phyloP scores from a whole-genome alignment of 2,329 filamentous ascomycete genomes.

The Phaeosphaeriaceae sp. region DNA sequence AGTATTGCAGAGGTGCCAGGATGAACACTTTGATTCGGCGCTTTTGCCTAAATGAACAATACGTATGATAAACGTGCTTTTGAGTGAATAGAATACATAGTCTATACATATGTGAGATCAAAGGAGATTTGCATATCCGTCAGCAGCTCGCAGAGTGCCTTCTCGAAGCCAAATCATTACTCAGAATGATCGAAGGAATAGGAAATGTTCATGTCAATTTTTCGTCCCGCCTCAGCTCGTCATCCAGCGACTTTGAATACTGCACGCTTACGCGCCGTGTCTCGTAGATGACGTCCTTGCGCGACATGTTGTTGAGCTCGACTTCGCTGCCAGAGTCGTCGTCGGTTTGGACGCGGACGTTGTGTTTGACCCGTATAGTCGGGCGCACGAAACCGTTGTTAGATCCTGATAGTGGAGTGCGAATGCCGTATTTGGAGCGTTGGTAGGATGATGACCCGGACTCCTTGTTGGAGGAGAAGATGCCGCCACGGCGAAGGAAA shows the following conservation, averaged over 20 bases:
- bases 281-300: slow-evolving; percentile 33
- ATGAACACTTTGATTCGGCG: not conserved
- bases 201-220: slow-evolving; percentile 5
- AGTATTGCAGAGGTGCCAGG: not conserved
- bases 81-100: not conserved
- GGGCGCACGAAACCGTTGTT: slow-evolving; percentile 11
- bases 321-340: slow-evolving; percentile 33
- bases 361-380: slow-evolving; percentile 14
- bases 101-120: not conserved
- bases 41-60: not conserved
- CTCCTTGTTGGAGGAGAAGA: slow-evolving; percentile 27
- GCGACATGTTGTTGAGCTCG: slow-evolving; percentile 24
- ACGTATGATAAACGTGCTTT: not conserved
- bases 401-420: slow-evolving; percentile 13
- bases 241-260: slow-evolving; percentile 21
- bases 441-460: slow-evolving; percentile 15
- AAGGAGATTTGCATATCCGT: not conserved
- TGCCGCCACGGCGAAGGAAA: slow-evolving; percentile 26
- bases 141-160: not conserved
- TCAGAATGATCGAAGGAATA: not conserved
- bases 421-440: slow-evolving; percentile 13
- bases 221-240: slow-evolving; percentile 5
- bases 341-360: slow-evolving; percentile 13
- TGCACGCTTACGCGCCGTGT: slow-evolving; percentile 28
- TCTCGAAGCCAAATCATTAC: not conserved